Percentiles rank a stretch among this genome's conserved stretches.
phyloP scores from a whole-genome alignment of 2,329 filamentous ascomycete genomes.

The Hypomyces perniciosus region DNA sequence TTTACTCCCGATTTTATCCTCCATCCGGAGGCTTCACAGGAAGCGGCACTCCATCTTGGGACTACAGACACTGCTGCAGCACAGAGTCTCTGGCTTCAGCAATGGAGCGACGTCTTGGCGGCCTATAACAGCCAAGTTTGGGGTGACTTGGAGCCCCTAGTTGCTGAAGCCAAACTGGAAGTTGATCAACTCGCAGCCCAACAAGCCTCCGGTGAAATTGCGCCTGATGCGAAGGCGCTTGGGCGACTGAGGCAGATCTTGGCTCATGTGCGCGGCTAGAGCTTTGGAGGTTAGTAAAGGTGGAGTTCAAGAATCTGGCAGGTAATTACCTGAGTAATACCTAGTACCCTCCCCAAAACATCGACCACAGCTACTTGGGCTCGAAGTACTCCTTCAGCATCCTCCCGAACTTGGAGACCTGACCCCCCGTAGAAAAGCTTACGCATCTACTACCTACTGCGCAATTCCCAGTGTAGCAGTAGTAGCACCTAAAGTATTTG shows the following conservation, averaged over 20 bases:
- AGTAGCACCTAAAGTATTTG: background rate
- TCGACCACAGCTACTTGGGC: no score
- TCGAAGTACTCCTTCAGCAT: no score
- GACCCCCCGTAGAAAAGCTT: no score
- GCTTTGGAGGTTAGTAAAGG: no score
- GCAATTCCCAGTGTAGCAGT: background rate
- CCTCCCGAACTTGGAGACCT: no score
- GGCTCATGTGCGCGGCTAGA: conserved; percentile 29
- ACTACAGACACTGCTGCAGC: conserved; percentile 32
- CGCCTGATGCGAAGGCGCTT: conserved; percentile 25
- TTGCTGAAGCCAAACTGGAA: conserved; percentile 51
- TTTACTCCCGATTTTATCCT: conserved; percentile 42
- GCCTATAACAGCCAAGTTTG: conserved; percentile 61
- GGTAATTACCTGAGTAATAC: no score
- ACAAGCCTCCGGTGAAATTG: conserved; percentile 16
- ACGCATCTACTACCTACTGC: background rate
- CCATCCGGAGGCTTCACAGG: conserved; percentile 16
- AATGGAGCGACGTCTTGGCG: conserved; percentile 52
- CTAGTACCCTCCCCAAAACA: no score
- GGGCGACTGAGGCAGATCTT: conserved; percentile 32
- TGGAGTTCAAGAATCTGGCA: no score
- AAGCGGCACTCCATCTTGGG: conserved; percentile 31
- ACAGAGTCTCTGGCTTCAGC: conserved; percentile 42
- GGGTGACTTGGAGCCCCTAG: conserved; percentile 55
- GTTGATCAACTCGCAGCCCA: conserved; percentile 32